phyloP scores from a whole-genome alignment of 176 grass and related monocot species.

The Oropetium thomaeum region DNA sequence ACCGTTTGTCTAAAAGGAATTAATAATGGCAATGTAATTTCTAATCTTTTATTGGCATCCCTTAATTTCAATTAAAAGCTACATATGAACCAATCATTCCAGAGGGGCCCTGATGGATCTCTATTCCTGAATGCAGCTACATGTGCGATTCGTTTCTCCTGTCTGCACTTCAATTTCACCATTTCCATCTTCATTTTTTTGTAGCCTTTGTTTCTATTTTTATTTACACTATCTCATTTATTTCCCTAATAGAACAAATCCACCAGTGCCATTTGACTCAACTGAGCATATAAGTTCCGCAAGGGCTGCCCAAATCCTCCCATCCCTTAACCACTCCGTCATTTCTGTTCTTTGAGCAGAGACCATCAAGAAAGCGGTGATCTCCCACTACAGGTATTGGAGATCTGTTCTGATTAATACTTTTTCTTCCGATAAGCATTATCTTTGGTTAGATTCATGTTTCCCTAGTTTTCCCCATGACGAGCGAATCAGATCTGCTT shows the following conservation, averaged over 20 bases:
- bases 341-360: background rate
- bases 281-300: background rate
- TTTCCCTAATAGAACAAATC: background rate
- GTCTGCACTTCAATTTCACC: slow-evolving; percentile 11
- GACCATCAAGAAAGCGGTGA: background rate
- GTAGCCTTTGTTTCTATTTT: background rate
- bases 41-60: background rate
- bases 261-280: background rate
- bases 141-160: background rate
- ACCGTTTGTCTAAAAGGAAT: background rate
- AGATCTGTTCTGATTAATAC: slow-evolving; percentile 28
- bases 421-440: slow-evolving; percentile 12
- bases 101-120: background rate
- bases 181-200: background rate
- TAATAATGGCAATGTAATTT: slow-evolving; percentile 5
- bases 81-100: background rate
- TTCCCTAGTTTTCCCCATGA: background rate
- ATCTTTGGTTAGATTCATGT: background rate
- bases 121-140: background rate
- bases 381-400: background rate
- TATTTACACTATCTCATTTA: background rate
- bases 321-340: background rate
- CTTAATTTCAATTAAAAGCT: slow-evolving; percentile 12
- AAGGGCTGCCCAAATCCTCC: background rate
- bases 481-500: slow-evolving; percentile 14